A percentile compares a stretch with the other conserved stretches of the same genome.
Evolutionary conservation across 805 yeast species (phyloP).

Genomic region (Wickerhamomyces tratensis): DNA sequence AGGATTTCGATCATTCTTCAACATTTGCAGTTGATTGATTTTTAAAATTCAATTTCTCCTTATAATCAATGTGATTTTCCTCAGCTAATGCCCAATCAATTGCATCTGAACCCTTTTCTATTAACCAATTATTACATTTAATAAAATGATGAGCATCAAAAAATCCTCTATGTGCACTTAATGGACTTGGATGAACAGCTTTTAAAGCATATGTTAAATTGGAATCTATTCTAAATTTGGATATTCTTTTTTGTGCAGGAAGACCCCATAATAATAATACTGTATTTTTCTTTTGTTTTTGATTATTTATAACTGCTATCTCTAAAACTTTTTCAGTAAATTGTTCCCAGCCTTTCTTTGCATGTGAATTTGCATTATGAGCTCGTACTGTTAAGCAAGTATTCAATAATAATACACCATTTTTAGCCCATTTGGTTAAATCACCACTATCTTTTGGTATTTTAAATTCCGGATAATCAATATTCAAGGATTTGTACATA

Average conservation of each 20-base stretch:
- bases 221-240: constrained; percentile 18
- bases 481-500: constrained; percentile 70
- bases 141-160: constrained; percentile 69
- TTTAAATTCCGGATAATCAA: constrained; percentile 65
- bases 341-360: constrained; percentile 85
- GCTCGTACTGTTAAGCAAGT: constrained; percentile 88
- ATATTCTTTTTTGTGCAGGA: constrained; percentile 31
- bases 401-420: constrained; percentile 83
- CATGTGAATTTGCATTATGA: constrained; percentile 88
- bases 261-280: constrained; percentile 27
- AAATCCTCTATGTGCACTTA: constrained; percentile 83
- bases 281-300: constrained; percentile 38
- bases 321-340: constrained; percentile 71
- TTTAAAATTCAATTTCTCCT: too few species aligned
- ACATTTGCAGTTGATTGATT: too few species aligned
- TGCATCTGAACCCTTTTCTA: constrained; percentile 25
- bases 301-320: constrained; percentile 38
- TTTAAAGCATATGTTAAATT: constrained; percentile 42
- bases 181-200: constrained; percentile 91
- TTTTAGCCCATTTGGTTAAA: constrained; percentile 73
- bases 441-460: constrained; percentile 48
- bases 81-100: constrained; percentile 60
- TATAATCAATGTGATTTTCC: constrained; percentile 8
- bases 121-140: constrained; percentile 72
- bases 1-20: too few species aligned